Evolutionary conservation across 1,284 basidiomycete genomes (phyloP).

Genomic region (Phlebopus sp.): DNA sequence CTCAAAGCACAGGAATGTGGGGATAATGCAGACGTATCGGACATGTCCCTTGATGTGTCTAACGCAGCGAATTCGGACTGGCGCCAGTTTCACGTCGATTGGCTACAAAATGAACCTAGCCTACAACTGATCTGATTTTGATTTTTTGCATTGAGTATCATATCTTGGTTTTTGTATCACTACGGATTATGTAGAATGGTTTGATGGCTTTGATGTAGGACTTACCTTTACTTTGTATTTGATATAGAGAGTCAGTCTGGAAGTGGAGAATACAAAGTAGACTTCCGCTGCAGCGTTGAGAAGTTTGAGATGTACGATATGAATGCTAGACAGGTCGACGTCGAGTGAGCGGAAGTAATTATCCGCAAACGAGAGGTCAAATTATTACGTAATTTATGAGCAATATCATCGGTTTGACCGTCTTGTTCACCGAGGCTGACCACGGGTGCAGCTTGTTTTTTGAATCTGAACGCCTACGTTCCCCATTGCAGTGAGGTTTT

Average conservation of each 20-base stretch:
- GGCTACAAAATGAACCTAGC: slow-evolving; percentile 15
- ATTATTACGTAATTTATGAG: slow-evolving; percentile 25
- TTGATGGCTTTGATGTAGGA: neutral
- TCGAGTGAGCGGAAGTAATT: too few relatives aligned
- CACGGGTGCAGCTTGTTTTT: neutral
- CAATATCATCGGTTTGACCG: neutral
- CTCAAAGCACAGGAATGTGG: slow-evolving; percentile 6
- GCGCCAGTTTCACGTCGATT: slow-evolving; percentile 30
- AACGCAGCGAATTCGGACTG: slow-evolving; percentile 15
- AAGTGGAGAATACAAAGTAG: too few relatives aligned
- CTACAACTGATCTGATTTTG: slow-evolving; percentile 3
- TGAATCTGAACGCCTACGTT: neutral
- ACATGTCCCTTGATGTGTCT: slow-evolving; percentile 6
- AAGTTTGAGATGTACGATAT: too few relatives aligned
- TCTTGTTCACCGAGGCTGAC: neutral
- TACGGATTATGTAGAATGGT: neutral
- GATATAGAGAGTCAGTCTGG: too few relatives aligned
- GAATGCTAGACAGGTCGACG: too few relatives aligned
- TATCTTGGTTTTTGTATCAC: neutral
- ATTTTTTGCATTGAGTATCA: neutral
- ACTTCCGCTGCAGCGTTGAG: too few relatives aligned
- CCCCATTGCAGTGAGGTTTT: neutral
- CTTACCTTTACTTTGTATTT: too few relatives aligned
- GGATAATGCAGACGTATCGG: slow-evolving; percentile 7
- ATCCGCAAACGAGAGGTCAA: too few relatives aligned